phyloP scores from a whole-genome alignment of 768 basidiomycete species.

The Agrocybe chaxingu region DNA sequence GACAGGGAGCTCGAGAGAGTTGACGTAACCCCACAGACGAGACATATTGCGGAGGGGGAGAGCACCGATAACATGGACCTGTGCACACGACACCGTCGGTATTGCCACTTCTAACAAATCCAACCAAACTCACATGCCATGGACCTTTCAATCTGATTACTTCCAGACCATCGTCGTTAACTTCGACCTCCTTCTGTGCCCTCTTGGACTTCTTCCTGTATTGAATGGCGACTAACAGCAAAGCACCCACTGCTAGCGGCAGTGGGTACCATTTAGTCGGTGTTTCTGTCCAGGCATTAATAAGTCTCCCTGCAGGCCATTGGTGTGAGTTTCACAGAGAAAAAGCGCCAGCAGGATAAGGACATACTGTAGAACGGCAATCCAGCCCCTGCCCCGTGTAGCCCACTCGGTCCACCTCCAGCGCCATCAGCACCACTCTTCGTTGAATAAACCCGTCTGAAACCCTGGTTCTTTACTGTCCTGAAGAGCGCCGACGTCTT shows the following conservation, averaged over 20 bases:
- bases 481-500: conserved; percentile 47
- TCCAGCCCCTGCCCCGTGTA: conserved; percentile 21
- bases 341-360: neutral
- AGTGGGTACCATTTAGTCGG: conserved; percentile 96
- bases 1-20: conserved; percentile 87
- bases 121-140: conserved; percentile 70
- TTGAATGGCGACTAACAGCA: conserved; percentile 79
- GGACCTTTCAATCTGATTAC: conserved; percentile 82
- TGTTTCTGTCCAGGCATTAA: conserved; percentile 80
- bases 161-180: conserved; percentile 83
- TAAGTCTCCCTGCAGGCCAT: conserved; percentile 48
- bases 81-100: neutral
- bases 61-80: conserved; percentile 97
- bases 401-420: conserved; percentile 15
- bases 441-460: conserved; percentile 38
- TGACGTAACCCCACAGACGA: conserved; percentile 95
- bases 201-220: conserved; percentile 58
- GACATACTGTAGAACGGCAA: conserved; percentile 53
- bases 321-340: neutral
- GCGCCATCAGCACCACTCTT: conserved; percentile 26
- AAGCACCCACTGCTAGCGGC: conserved; percentile 84
- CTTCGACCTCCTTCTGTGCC: conserved; percentile 60
- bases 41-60: conserved; percentile 93
- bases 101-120: neutral
- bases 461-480: conserved; percentile 37